phyloP scores from a whole-genome alignment of 2,329 filamentous ascomycete genomes.

The Colletotrichum sp. region DNA sequence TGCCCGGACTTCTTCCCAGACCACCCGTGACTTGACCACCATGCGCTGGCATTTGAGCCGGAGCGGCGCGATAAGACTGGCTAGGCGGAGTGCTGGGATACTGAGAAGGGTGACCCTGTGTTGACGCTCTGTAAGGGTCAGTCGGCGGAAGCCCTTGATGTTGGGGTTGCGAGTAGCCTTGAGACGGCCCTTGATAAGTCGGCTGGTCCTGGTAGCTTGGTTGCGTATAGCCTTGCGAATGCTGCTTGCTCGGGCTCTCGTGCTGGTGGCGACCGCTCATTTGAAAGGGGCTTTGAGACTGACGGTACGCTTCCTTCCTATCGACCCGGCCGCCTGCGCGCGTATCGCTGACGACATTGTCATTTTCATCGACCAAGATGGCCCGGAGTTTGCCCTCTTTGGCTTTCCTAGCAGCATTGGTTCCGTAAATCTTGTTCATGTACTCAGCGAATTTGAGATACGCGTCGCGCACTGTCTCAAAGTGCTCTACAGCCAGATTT shows the following conservation, averaged over 20 bases:
- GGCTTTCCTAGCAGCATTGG: neutral
- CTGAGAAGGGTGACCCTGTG: neutral
- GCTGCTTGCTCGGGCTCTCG: rapidly evolving
- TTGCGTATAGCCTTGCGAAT: neutral
- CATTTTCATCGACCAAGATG: neutral
- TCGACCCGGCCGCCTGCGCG: neutral
- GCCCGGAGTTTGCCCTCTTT: neutral
- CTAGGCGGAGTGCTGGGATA: neutral
- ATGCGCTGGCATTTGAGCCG: neutral
- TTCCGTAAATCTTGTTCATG: neutral
- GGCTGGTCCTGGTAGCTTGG: neutral
- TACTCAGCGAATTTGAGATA: neutral
- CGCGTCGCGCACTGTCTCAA: neutral
- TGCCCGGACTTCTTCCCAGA: neutral
- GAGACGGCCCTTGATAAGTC: neutral
- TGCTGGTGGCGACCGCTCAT: rapidly evolving
- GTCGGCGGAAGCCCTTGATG: neutral
- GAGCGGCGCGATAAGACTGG: neutral
- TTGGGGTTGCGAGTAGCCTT: neutral
- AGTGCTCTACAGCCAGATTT: neutral
- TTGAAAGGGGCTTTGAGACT: neutral
- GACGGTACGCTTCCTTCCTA: neutral
- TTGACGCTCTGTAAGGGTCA: neutral
- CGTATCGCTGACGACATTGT: neutral
- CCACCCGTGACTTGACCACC: neutral